These are phyloP conservation scores for Paracamarosporium sp. DNA, from an alignment of 2,329 filamentous ascomycete species.

Conservation along the genomic window DNA sequence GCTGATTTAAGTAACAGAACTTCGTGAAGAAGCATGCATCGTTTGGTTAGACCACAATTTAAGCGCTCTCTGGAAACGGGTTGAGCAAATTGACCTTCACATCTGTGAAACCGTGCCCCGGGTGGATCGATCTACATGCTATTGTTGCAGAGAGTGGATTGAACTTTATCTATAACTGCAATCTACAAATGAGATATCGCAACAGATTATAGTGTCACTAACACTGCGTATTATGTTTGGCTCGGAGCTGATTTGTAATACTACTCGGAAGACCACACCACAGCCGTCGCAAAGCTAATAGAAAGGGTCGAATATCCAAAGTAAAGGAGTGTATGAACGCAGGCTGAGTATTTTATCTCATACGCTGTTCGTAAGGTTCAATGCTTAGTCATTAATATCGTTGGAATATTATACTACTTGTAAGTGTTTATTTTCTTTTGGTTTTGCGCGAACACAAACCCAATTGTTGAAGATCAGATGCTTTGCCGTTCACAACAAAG, in stretches of 20 bases:
- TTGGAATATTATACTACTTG: too few relatives aligned
- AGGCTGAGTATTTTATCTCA: too few relatives aligned
- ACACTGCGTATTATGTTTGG: slow-evolving; percentile 33
- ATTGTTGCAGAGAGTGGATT: slow-evolving; percentile 26
- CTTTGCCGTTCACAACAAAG: too few relatives aligned
- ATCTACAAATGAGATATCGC: slow-evolving; percentile 37
- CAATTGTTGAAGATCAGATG: too few relatives aligned
- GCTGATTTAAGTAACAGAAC: slow-evolving; percentile 32
- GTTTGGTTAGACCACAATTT: not conserved
- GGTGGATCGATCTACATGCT: slow-evolving; percentile 25
- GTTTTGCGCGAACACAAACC: too few relatives aligned
- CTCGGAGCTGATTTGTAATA: slow-evolving; percentile 25
- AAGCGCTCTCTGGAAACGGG: too few relatives aligned
- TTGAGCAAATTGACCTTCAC: too few relatives aligned
- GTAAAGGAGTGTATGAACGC: too few relatives aligned
- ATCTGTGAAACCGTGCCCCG: not conserved
- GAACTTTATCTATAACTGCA: slow-evolving; percentile 30
- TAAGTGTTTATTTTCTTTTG: too few relatives aligned
- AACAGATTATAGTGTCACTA: slow-evolving; percentile 38
- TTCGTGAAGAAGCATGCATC: slow-evolving; percentile 28
- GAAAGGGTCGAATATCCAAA: slow-evolving; percentile 28
- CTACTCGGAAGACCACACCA: slow-evolving; percentile 33
- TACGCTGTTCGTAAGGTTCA: too few relatives aligned
- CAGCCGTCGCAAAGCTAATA: slow-evolving; percentile 23
- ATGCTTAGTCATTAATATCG: too few relatives aligned